These are phyloP conservation scores for Amorphotheca resinae DNA, from an alignment of 495 filamentous ascomycete genomes.

Conservation along the genomic window DNA sequence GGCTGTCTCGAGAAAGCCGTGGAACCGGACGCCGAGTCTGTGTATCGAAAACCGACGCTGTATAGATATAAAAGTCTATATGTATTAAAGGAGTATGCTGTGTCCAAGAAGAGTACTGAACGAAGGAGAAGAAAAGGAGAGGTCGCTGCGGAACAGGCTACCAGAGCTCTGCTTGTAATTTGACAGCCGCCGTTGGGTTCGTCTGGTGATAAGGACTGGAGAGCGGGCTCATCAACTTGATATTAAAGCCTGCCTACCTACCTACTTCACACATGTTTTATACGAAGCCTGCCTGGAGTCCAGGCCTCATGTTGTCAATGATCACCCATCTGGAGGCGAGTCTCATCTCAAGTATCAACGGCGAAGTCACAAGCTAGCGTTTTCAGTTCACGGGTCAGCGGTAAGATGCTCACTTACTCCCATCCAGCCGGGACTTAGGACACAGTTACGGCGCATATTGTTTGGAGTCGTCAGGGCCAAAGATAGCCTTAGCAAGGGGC, in stretches of 20 bases:
- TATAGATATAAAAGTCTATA: conserved; percentile 12
- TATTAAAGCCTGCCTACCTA: not conserved
- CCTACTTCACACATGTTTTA: conserved; percentile 1
- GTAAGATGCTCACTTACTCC: conserved; percentile 5
- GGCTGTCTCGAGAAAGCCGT: conserved; percentile 17
- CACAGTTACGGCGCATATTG: conserved; percentile 13
- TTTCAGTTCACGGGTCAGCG: conserved; percentile 13
- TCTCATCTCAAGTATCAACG: no score
- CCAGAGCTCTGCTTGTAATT: conserved; percentile 36
- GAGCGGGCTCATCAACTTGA: no score
- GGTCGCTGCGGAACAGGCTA: conserved; percentile 32
- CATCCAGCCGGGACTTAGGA: conserved; percentile 2
- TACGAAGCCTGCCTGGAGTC: conserved; percentile 6
- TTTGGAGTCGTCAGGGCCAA: conserved; percentile 5
- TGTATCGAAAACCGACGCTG: conserved; percentile 16
- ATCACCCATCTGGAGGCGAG: no score
- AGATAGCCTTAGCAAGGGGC: not conserved
- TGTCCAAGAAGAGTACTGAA: no score
- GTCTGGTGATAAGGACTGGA: conserved; percentile 33
- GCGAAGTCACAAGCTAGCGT: conserved; percentile 19
- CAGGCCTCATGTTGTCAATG: conserved; percentile 16
- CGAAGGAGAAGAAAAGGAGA: conserved; percentile 16
- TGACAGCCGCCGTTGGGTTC: conserved; percentile 23
- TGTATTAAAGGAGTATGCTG: no score
- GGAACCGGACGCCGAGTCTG: conserved; percentile 16